A percentile compares a stretch with the other conserved stretches of the same genome.
Conservation (phyloP, 345 rosid species). For the Crucihimalaya himalaica region DNA sequence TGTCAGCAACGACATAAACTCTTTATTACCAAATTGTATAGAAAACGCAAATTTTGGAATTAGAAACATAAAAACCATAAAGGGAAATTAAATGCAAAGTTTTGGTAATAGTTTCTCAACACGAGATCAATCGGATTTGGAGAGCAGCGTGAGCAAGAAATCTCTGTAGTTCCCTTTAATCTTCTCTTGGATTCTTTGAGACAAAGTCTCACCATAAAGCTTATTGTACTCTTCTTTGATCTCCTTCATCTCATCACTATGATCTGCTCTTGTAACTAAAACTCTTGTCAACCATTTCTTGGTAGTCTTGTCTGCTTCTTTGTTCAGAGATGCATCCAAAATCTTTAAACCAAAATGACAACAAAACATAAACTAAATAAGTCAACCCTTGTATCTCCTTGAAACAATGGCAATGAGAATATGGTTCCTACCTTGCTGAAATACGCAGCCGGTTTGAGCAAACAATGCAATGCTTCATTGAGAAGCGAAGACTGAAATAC, state of each 20-base stretch:
- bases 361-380: neutral
- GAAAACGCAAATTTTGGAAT: constrained; percentile 15
- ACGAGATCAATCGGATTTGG: constrained; percentile 47
- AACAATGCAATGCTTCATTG: constrained; percentile 58
- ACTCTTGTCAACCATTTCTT: constrained; percentile 76
- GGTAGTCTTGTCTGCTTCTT: constrained; percentile 51
- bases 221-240: constrained; percentile 50
- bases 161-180: constrained; percentile 84
- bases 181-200: constrained; percentile 50
- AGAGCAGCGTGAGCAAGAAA: constrained; percentile 56
- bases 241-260: constrained; percentile 53
- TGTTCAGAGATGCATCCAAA: constrained; percentile 56
- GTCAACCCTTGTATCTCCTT: neutral
- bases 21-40: constrained; percentile 29
- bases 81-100: constrained; percentile 3
- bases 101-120: neutral
- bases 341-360: constrained; percentile 46
- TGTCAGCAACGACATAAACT: neutral
- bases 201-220: constrained; percentile 49
- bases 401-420: neutral
- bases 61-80: constrained; percentile 10
- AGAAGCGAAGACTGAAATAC: constrained; percentile 46
- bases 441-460: constrained; percentile 60
- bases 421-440: constrained; percentile 62
- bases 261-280: constrained; percentile 66